Conservation (phyloP, 257 asterid species). For the Solanum ahanhuiri region DNA sequence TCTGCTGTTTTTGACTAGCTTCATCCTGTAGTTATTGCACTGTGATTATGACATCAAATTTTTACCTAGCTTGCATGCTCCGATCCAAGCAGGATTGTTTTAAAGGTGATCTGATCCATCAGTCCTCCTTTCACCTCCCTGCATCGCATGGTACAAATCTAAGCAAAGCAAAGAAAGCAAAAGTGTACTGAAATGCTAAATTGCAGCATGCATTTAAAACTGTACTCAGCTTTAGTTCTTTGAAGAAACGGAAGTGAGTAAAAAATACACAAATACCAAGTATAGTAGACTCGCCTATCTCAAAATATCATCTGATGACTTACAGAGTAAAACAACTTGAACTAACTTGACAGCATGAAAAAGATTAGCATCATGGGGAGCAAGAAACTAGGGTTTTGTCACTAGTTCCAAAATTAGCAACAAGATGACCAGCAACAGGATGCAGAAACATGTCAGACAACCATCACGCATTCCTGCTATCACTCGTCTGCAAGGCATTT, state of each 20-base stretch:
- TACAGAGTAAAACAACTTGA: background rate
- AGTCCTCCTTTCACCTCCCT: too few species aligned
- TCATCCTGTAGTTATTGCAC: slow-evolving; percentile 15
- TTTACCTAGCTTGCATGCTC: background rate
- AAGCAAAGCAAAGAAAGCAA: background rate
- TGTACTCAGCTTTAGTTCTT: background rate
- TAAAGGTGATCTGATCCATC: too few species aligned
- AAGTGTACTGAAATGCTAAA: background rate
- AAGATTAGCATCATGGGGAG: background rate
- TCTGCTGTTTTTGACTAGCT: slow-evolving; percentile 17
- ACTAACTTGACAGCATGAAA: background rate
- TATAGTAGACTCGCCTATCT: background rate
- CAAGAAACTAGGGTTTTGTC: background rate
- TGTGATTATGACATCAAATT: background rate
- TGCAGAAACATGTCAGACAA: background rate
- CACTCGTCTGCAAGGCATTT: slow-evolving; percentile 23
- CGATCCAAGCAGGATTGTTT: background rate
- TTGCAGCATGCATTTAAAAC: background rate
- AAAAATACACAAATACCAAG: background rate
- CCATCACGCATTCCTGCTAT: slow-evolving; percentile 19
- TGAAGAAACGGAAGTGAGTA: background rate
- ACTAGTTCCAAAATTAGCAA: background rate
- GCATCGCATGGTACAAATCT: background rate
- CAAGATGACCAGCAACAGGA: background rate
- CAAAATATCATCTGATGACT: background rate